Base-by-base conservation (phyloP, 2,329 filamentous ascomycete genomes). In the Hypocreales sp. region DNA sequence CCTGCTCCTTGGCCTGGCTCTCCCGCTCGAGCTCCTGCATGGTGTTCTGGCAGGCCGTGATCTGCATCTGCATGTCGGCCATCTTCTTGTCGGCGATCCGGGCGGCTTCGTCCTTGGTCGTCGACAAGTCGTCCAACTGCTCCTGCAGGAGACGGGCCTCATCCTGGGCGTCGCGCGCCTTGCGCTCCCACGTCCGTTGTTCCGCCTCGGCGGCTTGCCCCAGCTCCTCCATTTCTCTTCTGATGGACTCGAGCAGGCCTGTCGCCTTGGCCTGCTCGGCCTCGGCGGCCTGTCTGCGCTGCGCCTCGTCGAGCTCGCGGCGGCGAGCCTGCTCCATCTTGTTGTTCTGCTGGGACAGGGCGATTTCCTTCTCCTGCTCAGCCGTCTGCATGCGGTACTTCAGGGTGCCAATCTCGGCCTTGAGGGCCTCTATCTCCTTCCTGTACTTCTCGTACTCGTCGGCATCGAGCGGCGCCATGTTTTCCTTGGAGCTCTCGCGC, bases 381-480 rank as follows among this genome's bases (percentile, higher is more conserved):
- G 81, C 60, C 12, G 80, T 87, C 42, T 84, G 80, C 38, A 93
- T 65, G 32, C 87, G 82, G 55, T 94, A 98, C 35, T 76, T 77
- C 27, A 94, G 60, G 0, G 83, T 81, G 35, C 86, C 90, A 22
- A 95, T 62, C 51, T 94, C 83, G 2, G 87, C 82, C 45, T 87
- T 86, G 15, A 95, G 64, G 37, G 86, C 78, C 44, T 95, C 86
- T 33, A 66, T 68, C 20, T 58, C 58, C 30, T 56, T 62, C 26
- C 61, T 58, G 44, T 67, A 68, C 24, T 57, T 61, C 42, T 73
- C 68, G 42, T 71, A 69, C 30, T 65, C 60, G 32, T 70, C 63
- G n/a, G 61, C 60, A 32, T 72, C 68, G 1, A 64, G 56, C 0
- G 69, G 68, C 18, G 66, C 62, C 38, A 66, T 56, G 42, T 72